Evolutionary conservation across 2,329 filamentous ascomycete genomes (phyloP), one percentile per base, ranked within the genome.

Genomic region (Alternaria infectoria): DNA sequence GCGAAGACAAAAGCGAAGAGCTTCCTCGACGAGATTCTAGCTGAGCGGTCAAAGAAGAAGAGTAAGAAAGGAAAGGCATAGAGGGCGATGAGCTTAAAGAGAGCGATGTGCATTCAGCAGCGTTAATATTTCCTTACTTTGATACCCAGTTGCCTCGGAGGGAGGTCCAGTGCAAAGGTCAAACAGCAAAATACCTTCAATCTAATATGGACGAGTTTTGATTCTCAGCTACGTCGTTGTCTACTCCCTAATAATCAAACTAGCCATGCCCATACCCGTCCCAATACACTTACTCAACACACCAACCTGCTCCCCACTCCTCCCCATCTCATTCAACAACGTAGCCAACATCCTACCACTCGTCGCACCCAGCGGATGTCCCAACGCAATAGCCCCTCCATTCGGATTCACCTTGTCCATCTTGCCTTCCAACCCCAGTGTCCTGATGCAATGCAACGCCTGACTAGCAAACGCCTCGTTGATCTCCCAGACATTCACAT

Each of bases 351-450:
- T 91, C 69, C 94, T 85, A 28, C 91, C 93, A 32, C 93, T 93
- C 6, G 94, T 97, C 30, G 93, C 94, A 50, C 95, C 94, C 1
- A 97, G 86, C 6, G 94, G 94, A 79, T 97, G 95, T 2, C 95
- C 95, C 23, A 97, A 82, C n/a, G 95, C 94, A 79, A 97, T 97
- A 3, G 94, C 95, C 30, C 95, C 94, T 64, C 95, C 95, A 73
- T 96, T 93, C 0, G 93, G 93, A 81, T 98, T 98, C 17, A 97
- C 91, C 81, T 87, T 90, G 8, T 87, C 88, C 81, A 88, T 90
- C 8, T 86, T 87, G 59, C 87, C 81, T 70, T 90, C 89, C 19
- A 95, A 82, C 0, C 89, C 91, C 11, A 96, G 77, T 73, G 88
- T 86, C 64, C 93, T 83, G 49, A 95, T 82, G 72, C 91, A 94